phyloP scores from a whole-genome alignment of 495 filamentous ascomycete genomes.

The Penicillium ochrochloron region DNA sequence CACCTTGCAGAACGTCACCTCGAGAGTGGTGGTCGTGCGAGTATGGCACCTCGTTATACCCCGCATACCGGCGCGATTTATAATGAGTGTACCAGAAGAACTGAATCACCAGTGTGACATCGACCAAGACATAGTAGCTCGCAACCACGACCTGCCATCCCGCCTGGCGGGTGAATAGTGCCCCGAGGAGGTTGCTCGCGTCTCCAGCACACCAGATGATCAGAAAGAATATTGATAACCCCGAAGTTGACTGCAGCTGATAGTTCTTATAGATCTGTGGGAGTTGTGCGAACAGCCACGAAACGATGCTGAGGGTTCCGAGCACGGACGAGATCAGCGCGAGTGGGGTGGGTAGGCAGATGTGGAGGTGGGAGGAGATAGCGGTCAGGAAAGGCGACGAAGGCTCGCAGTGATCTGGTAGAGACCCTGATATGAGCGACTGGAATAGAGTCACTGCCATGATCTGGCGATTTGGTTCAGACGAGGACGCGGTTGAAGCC shows the following conservation, averaged over 20 bases:
- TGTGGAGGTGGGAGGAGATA: conserved; percentile 64
- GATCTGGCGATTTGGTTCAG: conserved; percentile 5
- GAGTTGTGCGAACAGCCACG: conserved; percentile 79
- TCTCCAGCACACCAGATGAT: conserved; percentile 74
- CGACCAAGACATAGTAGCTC: conserved; percentile 70
- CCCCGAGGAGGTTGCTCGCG: conserved; percentile 68
- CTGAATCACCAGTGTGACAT: conserved; percentile 64
- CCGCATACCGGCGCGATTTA: conserved; percentile 41
- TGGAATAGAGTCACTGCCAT: conserved; percentile 43
- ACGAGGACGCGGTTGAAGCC: conserved; percentile 4
- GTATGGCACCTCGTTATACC: conserved; percentile 29
- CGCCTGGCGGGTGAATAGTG: conserved; percentile 68
- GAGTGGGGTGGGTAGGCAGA: conserved; percentile 69
- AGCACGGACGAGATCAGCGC: conserved; percentile 68
- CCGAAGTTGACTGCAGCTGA: conserved; percentile 66
- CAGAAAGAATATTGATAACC: conserved; percentile 70
- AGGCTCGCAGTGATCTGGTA: conserved; percentile 69
- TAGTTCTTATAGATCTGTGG: conserved; percentile 78
- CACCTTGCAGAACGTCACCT: conserved; percentile 37
- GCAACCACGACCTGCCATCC: conserved; percentile 72
- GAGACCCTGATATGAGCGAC: conserved; percentile 31
- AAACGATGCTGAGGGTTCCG: conserved; percentile 66
- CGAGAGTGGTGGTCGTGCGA: conserved; percentile 29
- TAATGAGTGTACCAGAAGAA: conserved; percentile 71
- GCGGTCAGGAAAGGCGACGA: conserved; percentile 59